phyloP scores from a whole-genome alignment of 176 grass and related monocot genomes.

The Triticum dicoccoides region DNA sequence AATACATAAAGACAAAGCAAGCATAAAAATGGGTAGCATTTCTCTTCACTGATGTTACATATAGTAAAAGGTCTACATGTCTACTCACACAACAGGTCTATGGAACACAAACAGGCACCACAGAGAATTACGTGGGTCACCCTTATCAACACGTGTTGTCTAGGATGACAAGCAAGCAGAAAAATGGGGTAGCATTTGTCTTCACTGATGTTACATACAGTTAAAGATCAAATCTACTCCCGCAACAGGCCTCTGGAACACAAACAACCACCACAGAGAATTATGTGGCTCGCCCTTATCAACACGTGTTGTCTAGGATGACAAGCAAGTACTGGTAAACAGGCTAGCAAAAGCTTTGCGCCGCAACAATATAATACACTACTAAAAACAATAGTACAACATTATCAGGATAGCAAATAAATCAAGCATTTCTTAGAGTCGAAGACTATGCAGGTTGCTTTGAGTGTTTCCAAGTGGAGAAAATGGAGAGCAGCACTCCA shows the following conservation, averaged over 20 bases:
- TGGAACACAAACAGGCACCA: too few relatives aligned
- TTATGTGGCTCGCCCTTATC: too few relatives aligned
- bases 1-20: constrained; percentile 10
- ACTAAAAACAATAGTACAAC: not conserved
- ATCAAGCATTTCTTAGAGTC: not conserved
- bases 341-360: not conserved
- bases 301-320: too few relatives aligned
- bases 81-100: too few relatives aligned
- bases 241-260: not conserved
- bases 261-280: not conserved
- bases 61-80: not conserved
- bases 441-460: not conserved
- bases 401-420: constrained; percentile 9
- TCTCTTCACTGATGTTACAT: constrained; percentile 2
- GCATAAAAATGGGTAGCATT: not conserved
- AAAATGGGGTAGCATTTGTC: not conserved
- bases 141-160: too few relatives aligned
- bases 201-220: too few relatives aligned
- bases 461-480: not conserved
- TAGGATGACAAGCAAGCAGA: not conserved
- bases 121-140: too few relatives aligned
- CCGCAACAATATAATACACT: too few relatives aligned
- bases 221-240: too few relatives aligned
- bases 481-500: not conserved
- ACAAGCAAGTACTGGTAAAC: not conserved